A percentile compares a stretch with the other conserved stretches of the same genome.
phyloP scores from a whole-genome alignment of 352 stramenopile genomes.

The Thalassiosira exigua region DNA sequence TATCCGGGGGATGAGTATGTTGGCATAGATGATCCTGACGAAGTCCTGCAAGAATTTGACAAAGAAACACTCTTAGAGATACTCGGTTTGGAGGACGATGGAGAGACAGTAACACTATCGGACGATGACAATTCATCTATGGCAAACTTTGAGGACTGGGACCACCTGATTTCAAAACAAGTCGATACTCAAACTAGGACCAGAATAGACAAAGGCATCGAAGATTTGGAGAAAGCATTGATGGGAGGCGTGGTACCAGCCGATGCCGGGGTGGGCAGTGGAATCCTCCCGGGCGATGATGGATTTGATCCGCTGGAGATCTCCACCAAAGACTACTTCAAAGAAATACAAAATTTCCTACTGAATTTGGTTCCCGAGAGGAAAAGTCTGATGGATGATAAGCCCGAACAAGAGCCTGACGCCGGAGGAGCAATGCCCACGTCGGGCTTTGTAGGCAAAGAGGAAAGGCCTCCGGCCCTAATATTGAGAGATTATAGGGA shows the following conservation, averaged over 20 bases:
- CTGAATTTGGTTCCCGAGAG: constrained; percentile 60
- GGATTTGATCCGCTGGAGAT: constrained; percentile 79
- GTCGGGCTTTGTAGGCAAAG: constrained; percentile 29
- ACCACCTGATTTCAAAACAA: constrained; percentile 17
- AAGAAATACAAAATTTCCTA: constrained; percentile 68
- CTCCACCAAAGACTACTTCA: constrained; percentile 78
- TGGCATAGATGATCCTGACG: constrained; percentile 42
- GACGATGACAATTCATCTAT: constrained; percentile 15
- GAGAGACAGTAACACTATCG: constrained; percentile 30
- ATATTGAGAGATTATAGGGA: constrained; percentile 85
- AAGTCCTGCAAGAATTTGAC: constrained; percentile 57
- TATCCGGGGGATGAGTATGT: constrained; percentile 43
- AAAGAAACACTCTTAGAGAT: constrained; percentile 58
- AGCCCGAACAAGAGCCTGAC: constrained; percentile 19
- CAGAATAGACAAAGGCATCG: constrained; percentile 42
- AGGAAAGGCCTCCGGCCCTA: constrained; percentile 68
- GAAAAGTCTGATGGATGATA: constrained; percentile 27
- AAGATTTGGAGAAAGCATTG: constrained; percentile 70
- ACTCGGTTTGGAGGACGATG: constrained; percentile 33
- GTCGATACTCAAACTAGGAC: not conserved
- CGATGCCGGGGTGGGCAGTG: constrained; percentile 71
- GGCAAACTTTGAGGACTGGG: constrained; percentile 34
- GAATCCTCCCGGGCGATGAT: constrained; percentile 72
- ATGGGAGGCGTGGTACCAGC: constrained; percentile 77
- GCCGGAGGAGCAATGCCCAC: constrained; percentile 41